These are phyloP conservation scores for Exsudoporus floridanus DNA, from an alignment of 1,284 basidiomycete species.

Conservation along the genomic window DNA sequence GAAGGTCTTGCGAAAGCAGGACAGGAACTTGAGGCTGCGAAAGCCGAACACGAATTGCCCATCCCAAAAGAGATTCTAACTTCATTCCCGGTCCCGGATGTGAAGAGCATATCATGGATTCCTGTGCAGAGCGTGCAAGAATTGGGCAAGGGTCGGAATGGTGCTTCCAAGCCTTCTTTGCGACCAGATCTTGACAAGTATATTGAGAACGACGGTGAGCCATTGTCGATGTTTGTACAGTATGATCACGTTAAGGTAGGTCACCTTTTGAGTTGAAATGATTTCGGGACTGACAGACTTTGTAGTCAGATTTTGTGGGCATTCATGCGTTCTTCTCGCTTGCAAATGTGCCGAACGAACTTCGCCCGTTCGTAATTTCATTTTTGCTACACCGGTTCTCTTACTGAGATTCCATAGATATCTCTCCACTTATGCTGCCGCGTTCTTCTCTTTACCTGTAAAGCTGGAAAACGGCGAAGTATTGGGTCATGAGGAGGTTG, in stretches of 20 bases:
- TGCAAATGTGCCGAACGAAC: conserved; percentile 63
- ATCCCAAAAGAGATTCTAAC: conserved; percentile 83
- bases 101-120: conserved; percentile 93
- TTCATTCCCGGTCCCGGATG: conserved; percentile 84
- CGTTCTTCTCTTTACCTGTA: conserved; percentile 91
- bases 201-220: conserved; percentile 67
- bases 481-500: conserved; percentile 86
- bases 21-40: conserved; percentile 76
- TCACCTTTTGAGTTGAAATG: conserved; percentile 1
- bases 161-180: conserved; percentile 23
- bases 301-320: conserved; percentile 88
- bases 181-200: conserved; percentile 55
- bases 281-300: conserved; percentile 8
- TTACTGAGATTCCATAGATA: conserved; percentile 48
- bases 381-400: neutral
- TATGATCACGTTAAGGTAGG: conserved; percentile 83
- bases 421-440: conserved; percentile 78
- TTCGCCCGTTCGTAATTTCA: conserved; percentile 65
- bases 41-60: conserved; percentile 81
- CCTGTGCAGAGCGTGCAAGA: conserved; percentile 83
- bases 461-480: conserved; percentile 66
- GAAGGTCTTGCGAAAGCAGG: conserved; percentile 77
- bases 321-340: conserved; percentile 81
- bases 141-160: conserved; percentile 46
- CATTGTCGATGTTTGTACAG: conserved; percentile 87